phyloP scores from a whole-genome alignment of 345 rosid species.

The Aurinia saxatilis region DNA sequence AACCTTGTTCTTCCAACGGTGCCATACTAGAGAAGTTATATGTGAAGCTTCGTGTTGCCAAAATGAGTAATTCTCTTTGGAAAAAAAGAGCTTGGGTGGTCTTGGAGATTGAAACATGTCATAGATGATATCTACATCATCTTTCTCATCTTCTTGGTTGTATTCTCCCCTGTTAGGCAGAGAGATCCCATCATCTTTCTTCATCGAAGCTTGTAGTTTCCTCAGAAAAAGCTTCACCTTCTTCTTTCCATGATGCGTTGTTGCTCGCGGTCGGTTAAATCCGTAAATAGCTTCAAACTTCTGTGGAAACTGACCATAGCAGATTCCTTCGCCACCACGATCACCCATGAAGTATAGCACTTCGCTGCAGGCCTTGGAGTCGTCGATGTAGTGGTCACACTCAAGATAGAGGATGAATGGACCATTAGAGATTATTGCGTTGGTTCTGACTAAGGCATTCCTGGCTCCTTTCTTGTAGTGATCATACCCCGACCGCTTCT shows the following conservation, averaged over 20 bases:
- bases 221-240: slow-evolving; percentile 52
- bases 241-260: slow-evolving; percentile 61
- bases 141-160: slow-evolving; percentile 42
- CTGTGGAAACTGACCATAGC: slow-evolving; percentile 58
- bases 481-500: slow-evolving; percentile 56
- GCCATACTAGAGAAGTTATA: too few species aligned
- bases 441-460: slow-evolving; percentile 58
- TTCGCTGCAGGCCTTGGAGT: slow-evolving; percentile 52
- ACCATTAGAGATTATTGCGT: slow-evolving; percentile 63
- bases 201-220: slow-evolving; percentile 30
- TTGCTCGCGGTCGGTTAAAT: slow-evolving; percentile 65
- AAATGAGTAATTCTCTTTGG: too few species aligned
- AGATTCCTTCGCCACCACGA: slow-evolving; percentile 52
- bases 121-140: slow-evolving; percentile 60
- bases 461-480: slow-evolving; percentile 74
- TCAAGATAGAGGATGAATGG: slow-evolving; percentile 64
- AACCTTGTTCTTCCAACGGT: too few species aligned
- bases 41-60: too few species aligned
- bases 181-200: slow-evolving; percentile 48
- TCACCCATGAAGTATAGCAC: slow-evolving; percentile 71
- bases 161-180: slow-evolving; percentile 38
- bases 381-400: slow-evolving; percentile 57
- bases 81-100: too few species aligned
- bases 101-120: too few species aligned
- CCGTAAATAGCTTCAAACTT: slow-evolving; percentile 63